Evolutionary conservation across 1,139 yeast species (phyloP).

Genomic region (Arxiozyma slooffiae): DNA sequence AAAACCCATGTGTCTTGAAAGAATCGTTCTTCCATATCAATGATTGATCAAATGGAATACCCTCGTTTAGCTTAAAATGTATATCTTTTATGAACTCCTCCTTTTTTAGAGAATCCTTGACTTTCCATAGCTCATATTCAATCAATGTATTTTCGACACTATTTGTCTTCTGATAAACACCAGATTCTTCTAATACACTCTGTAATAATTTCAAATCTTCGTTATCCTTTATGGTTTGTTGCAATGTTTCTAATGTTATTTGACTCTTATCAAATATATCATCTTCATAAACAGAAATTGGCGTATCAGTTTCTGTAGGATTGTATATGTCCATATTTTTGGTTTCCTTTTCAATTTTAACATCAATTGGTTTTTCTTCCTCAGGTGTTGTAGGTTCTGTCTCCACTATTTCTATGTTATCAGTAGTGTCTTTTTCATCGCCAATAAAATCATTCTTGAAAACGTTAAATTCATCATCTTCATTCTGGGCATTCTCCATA

Average conservation of each 20-base stretch:
- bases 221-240: slow-evolving; percentile 51
- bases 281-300: slow-evolving; percentile 23
- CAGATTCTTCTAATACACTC: slow-evolving; percentile 32
- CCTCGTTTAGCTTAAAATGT: slow-evolving; percentile 19
- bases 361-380: background rate
- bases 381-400: slow-evolving; percentile 7
- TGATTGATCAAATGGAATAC: slow-evolving; percentile 27
- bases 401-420: slow-evolving; percentile 1
- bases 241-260: slow-evolving; percentile 45
- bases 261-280: slow-evolving; percentile 12
- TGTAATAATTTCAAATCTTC: slow-evolving; percentile 58
- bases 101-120: slow-evolving; percentile 16
- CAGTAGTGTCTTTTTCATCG: background rate
- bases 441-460: slow-evolving; percentile 4
- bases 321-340: slow-evolving; percentile 11
- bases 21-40: slow-evolving; percentile 44
- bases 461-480: background rate
- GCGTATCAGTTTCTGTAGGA: slow-evolving; percentile 20
- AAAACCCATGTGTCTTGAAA: slow-evolving; percentile 66
- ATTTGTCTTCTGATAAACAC: background rate
- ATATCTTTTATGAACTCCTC: slow-evolving; percentile 12
- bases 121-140: slow-evolving; percentile 20
- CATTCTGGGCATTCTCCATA: background rate
- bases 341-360: background rate
- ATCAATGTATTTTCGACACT: slow-evolving; percentile 4